Evolutionary conservation across 495 filamentous ascomycete genomes (phyloP).

Genomic region (Neurospora sp.): DNA sequence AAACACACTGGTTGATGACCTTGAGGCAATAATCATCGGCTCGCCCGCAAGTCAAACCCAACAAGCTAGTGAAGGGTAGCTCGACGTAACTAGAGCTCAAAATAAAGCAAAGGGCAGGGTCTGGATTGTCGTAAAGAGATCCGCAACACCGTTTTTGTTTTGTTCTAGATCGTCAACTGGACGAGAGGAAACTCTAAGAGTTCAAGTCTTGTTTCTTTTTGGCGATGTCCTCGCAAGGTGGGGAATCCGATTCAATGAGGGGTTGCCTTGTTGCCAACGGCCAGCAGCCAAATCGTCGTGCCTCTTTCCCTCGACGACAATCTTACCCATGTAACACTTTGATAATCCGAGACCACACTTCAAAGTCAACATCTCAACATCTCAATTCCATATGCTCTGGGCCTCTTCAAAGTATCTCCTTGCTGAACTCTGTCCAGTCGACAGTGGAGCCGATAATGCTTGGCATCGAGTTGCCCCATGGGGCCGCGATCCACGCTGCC

Average conservation of each 20-base stretch:
- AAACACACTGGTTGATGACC: background rate
- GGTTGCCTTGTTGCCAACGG: background rate
- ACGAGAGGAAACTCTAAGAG: background rate
- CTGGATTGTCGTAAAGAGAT: background rate
- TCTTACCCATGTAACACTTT: background rate
- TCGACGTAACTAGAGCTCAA: background rate
- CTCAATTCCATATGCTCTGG: background rate
- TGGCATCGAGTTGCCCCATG: background rate
- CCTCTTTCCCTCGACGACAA: background rate
- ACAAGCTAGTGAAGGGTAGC: background rate
- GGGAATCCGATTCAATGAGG: background rate
- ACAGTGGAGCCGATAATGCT: background rate
- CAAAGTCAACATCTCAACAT: background rate
- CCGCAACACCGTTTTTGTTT: background rate
- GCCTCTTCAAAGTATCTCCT: background rate
- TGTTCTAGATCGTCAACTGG: background rate
- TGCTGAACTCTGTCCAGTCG: background rate
- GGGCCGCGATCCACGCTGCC: background rate
- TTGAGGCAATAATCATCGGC: background rate
- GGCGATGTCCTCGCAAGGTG: background rate
- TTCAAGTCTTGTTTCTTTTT: background rate
- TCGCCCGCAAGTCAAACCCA: slow-evolving; percentile 8
- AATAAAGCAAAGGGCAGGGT: background rate
- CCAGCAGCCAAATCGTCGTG: background rate
- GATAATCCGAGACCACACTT: background rate